phyloP scores from a whole-genome alignment of 345 rosid genomes.

The Eucalyptus sp. region DNA sequence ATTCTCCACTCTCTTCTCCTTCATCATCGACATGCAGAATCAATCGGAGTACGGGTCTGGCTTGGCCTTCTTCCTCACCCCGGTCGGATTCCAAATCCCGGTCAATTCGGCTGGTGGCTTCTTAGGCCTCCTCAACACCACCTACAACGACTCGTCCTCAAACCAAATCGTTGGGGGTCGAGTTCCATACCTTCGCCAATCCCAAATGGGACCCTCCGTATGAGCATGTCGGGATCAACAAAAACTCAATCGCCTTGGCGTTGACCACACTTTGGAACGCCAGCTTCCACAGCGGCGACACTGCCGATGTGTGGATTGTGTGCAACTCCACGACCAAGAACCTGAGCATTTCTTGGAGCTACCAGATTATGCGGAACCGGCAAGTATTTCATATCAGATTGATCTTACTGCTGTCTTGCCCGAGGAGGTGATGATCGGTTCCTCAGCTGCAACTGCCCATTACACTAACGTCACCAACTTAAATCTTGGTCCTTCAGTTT shows the following conservation, averaged over 20 bases:
- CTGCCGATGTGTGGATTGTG: slow-evolving; percentile 5
- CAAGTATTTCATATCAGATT: slow-evolving; percentile 15
- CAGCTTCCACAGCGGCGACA: slow-evolving; percentile 15
- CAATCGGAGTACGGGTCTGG: background rate
- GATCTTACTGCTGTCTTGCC: slow-evolving; percentile 1
- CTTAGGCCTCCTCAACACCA: slow-evolving; percentile 21
- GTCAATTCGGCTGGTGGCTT: slow-evolving; percentile 27
- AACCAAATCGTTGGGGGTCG: slow-evolving; percentile 9
- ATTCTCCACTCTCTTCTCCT: slow-evolving; percentile 20
- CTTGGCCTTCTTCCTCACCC: slow-evolving; percentile 28
- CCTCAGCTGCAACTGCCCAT: slow-evolving; percentile 20
- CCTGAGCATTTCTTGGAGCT: slow-evolving; percentile 19
- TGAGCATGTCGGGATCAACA: slow-evolving; percentile 33
- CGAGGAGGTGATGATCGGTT: slow-evolving; percentile 18
- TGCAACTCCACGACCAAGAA: slow-evolving; percentile 19
- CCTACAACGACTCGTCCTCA: background rate
- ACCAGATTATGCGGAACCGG: background rate
- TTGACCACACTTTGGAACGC: slow-evolving; percentile 25
- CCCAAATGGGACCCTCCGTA: slow-evolving; percentile 10
- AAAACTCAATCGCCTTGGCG: slow-evolving; percentile 13
- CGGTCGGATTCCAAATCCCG: slow-evolving; percentile 22
- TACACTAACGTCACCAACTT: background rate
- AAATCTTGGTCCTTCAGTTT: slow-evolving; percentile 27
- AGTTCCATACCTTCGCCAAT: slow-evolving; percentile 16
- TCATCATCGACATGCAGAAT: slow-evolving; percentile 1